Conservation (phyloP, 1,284 basidiomycete species). For the Cutaneotrichosporon sp. region DNA sequence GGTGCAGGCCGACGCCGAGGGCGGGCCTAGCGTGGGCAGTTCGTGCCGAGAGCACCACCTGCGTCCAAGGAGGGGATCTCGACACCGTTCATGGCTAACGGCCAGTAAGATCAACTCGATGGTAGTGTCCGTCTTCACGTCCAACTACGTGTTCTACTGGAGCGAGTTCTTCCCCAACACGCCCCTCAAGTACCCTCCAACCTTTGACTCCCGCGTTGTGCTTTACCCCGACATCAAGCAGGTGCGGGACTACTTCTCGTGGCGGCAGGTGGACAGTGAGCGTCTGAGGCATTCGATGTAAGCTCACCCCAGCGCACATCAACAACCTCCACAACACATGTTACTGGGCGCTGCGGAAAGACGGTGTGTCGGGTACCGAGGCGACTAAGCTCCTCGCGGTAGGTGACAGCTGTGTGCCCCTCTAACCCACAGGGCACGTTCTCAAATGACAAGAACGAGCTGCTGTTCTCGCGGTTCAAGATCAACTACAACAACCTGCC, state of each 20-base stretch:
- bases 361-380: slow-evolving; percentile 71
- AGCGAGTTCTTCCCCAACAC: slow-evolving; percentile 68
- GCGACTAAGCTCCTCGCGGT: slow-evolving; percentile 79
- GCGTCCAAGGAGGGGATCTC: too few relatives aligned
- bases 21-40: too few relatives aligned
- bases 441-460: slow-evolving; percentile 87
- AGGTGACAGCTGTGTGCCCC: slow-evolving; percentile 46
- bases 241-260: slow-evolving; percentile 89
- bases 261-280: slow-evolving; percentile 94
- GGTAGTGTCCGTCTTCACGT: slow-evolving; percentile 88
- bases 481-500: slow-evolving; percentile 86
- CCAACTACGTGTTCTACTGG: slow-evolving; percentile 90
- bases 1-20: too few relatives aligned
- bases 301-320: slow-evolving; percentile 73
- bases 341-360: slow-evolving; percentile 92
- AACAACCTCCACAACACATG: slow-evolving; percentile 97
- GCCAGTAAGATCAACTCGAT: slow-evolving; percentile 91
- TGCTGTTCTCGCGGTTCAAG: slow-evolving; percentile 75
- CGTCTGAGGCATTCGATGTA: slow-evolving; percentile 25
- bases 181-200: slow-evolving; percentile 75
- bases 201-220: slow-evolving; percentile 88
- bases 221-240: slow-evolving; percentile 74
- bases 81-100: too few relatives aligned
- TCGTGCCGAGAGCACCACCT: too few relatives aligned
- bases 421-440: slow-evolving; percentile 68